Conservation (phyloP, 306 rosid genomes). For the Cucurbita pepo region DNA sequence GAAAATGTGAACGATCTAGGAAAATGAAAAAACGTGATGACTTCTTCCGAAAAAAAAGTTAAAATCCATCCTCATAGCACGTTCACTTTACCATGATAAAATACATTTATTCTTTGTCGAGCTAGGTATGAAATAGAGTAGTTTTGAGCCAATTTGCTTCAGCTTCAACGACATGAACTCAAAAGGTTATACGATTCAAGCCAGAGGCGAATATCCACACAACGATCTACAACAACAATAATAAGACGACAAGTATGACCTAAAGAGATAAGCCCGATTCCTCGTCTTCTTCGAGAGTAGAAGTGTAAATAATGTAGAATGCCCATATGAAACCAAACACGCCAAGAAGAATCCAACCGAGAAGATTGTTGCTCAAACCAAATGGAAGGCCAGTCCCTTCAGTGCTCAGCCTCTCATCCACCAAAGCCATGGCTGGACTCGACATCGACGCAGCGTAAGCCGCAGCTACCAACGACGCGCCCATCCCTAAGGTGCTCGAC, state of each 20-base stretch:
- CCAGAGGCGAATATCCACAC: neutral
- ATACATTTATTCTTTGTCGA: too few relatives aligned
- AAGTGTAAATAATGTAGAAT: constrained; percentile 36
- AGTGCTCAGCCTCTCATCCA: constrained; percentile 79
- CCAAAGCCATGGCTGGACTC: constrained; percentile 83
- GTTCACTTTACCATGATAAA: too few relatives aligned
- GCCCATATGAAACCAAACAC: constrained; percentile 74
- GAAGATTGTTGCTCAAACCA: constrained; percentile 88
- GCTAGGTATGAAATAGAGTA: neutral
- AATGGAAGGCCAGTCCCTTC: constrained; percentile 97
- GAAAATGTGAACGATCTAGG: too few relatives aligned
- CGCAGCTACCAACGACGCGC: constrained; percentile 49
- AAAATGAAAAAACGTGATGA: too few relatives aligned
- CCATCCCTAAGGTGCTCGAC: constrained; percentile 39
- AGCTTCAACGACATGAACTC: neutral
- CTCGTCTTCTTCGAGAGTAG: constrained; percentile 76
- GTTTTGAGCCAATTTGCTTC: neutral
- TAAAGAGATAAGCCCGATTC: constrained; percentile 87
- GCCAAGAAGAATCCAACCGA: constrained; percentile 70
- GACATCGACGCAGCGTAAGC: constrained; percentile 46
- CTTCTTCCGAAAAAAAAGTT: too few relatives aligned
- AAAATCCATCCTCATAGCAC: too few relatives aligned
- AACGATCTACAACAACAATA: neutral
- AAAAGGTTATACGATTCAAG: neutral
- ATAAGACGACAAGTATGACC: constrained; percentile 15